Base-by-base conservation (phyloP, 495 filamentous ascomycete species). In the Penicillium canariense region DNA sequence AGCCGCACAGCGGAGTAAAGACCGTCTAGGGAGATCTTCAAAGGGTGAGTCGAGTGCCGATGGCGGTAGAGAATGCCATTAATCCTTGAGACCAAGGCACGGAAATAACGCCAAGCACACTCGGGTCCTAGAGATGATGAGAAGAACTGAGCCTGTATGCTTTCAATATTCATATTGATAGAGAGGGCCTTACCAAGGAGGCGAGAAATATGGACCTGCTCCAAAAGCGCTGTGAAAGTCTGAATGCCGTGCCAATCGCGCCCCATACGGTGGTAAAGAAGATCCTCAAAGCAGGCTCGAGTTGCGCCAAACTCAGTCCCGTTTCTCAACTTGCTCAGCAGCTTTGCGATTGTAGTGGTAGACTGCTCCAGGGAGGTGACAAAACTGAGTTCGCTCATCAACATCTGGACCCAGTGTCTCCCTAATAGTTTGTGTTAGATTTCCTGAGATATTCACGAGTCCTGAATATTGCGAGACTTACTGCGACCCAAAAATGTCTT, bases 341-440 rank as follows among this genome's bases (percentile, higher is more conserved):
- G 7, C 6, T 30, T 31, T 32, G 20, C 6, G 26, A 64, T 55
- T 5, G 54, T 46, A 11, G n/a, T 22, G 10, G 38, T 3, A 4
- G 42, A 52, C 26, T 68, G 66, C 22, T 65, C 64, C 1, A 49
- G 26, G 5, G 57, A 27, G n/a, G 45, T 54, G n/a, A 68, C 11
- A 17, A 56, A 54, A 3, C 55, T 56, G 0, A 67, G 27, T 26
- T 49, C 48, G 10, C 62, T 48, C 2, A 65, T 35, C 1, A 65
- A 22, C 4, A 27, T 9, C 20, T 65, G 56, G 2, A 68, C 23
- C 66, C 66, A 68, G 2, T 26, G 17, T 51, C 65, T 47, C 31
- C 63, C 55, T 58, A n/a, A n/a, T n/a, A n/a, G n/a, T n/a, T n/a
- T n/a, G n/a, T n/a, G n/a, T n/a, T n/a, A n/a, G n/a, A n/a, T n/a